Percentiles rank a stretch among this genome's conserved stretches.
These are phyloP conservation scores for Scheffersomyces coipomensis DNA, from an alignment of 805 yeast species.

Conservation along the genomic window DNA sequence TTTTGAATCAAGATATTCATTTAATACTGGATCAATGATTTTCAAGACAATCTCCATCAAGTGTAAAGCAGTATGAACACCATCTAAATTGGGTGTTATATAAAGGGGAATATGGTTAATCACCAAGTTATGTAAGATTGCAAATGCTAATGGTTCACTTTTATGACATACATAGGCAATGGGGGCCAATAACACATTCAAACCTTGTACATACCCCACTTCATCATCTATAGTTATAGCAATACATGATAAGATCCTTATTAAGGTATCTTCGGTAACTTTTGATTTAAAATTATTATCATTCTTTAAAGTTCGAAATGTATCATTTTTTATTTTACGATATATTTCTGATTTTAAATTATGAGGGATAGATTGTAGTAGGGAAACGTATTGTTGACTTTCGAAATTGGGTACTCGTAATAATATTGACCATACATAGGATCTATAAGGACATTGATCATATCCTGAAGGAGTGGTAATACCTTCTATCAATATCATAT, in stretches of 20 bases:
- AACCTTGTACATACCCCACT: conserved; percentile 80
- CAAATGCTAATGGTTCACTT: conserved; percentile 84
- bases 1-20: conserved; percentile 55
- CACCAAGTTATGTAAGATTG: conserved; percentile 62
- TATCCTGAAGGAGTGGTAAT: conserved; percentile 40
- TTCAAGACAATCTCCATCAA: conserved; percentile 73
- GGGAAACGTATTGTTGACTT: conserved; percentile 52
- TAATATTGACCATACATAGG: conserved; percentile 79
- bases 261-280: conserved; percentile 68
- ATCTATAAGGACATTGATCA: conserved; percentile 63
- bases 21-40: conserved; percentile 71
- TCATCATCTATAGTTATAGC: conserved; percentile 46
- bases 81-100: conserved; percentile 71
- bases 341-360: conserved; percentile 48
- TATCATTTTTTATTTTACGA: conserved; percentile 77
- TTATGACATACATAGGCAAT: conserved; percentile 65
- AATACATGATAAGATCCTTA: conserved; percentile 69
- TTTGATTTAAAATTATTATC: conserved; percentile 61
- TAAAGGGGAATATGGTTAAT: conserved; percentile 72
- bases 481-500: conserved; percentile 43
- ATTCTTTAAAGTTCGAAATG: conserved; percentile 79
- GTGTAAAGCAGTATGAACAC: conserved; percentile 75
- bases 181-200: conserved; percentile 86
- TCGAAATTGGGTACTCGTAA: conserved; percentile 60
- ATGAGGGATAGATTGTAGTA: conserved; percentile 54